Percentiles rank a stretch among this genome's conserved stretches.
Evolutionary conservation across 495 filamentous ascomycete species (phyloP).

Genomic region (Neurospora sp.): DNA sequence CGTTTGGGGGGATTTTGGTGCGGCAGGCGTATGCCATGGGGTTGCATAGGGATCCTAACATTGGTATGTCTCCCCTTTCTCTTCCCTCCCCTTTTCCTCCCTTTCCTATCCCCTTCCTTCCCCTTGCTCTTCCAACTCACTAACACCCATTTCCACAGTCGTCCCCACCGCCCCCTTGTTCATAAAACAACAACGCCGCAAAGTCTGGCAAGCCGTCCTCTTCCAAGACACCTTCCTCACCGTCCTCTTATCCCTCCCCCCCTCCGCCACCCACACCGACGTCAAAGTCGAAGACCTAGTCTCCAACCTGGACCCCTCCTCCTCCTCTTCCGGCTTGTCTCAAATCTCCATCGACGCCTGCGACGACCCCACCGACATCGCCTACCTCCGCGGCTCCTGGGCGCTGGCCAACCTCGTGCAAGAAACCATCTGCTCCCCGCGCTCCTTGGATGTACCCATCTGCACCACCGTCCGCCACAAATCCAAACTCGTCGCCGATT

Average conservation of each 20-base stretch:
- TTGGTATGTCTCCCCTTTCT: conserved; percentile 26
- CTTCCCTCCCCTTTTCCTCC: too few relatives aligned
- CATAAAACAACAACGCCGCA: conserved; percentile 60
- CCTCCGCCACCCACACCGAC: conserved; percentile 61
- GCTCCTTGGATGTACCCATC: conserved; percentile 55
- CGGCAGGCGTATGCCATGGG: conserved; percentile 68
- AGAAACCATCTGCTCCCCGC: conserved; percentile 54
- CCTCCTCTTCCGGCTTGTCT: not conserved
- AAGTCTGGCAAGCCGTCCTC: conserved; percentile 65
- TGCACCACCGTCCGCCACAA: conserved; percentile 48
- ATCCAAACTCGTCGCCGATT: conserved; percentile 49
- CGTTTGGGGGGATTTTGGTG: conserved; percentile 59
- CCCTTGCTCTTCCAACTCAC: too few relatives aligned
- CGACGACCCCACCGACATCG: conserved; percentile 47
- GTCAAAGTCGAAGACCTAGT: conserved; percentile 56
- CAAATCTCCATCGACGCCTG: conserved; percentile 26
- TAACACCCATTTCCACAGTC: conserved; percentile 16
- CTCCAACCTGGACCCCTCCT: conserved; percentile 24
- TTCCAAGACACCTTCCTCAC: conserved; percentile 70
- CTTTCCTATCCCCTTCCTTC: too few relatives aligned
- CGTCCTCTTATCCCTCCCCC: conserved; percentile 61
- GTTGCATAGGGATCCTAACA: conserved; percentile 63
- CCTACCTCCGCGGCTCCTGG: conserved; percentile 62
- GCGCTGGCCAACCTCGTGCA: conserved; percentile 62
- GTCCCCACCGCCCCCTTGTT: conserved; percentile 45